These are phyloP conservation scores for Malbranchea zuffiana DNA, from an alignment of 2,329 filamentous ascomycete species.

Conservation along the genomic window DNA sequence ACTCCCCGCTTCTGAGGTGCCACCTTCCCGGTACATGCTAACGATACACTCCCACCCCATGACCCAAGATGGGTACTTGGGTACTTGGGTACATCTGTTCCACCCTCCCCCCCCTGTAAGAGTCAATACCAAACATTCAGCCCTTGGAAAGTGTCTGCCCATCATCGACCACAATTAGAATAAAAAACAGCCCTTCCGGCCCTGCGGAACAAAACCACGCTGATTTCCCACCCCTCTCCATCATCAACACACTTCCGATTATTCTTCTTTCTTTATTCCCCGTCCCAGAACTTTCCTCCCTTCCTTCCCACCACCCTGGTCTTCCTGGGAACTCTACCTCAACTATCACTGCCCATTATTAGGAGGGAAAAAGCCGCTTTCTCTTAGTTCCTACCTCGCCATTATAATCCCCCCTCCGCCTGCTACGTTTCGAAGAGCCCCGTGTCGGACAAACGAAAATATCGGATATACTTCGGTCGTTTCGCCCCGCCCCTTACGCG, in stretches of 20 bases:
- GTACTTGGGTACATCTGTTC: no score
- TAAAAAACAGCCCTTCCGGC: slow-evolving; percentile 9
- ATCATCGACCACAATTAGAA: slow-evolving; percentile 3
- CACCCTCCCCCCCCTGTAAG: not conserved
- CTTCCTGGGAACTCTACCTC: no score
- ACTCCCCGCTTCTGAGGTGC: slow-evolving; percentile 7
- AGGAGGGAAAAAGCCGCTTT: no score
- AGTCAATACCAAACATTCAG: not conserved
- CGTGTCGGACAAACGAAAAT: no score
- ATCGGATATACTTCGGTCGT: no score
- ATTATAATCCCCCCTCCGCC: no score
- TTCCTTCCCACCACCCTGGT: slow-evolving; percentile 6
- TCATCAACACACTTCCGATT: slow-evolving; percentile 6
- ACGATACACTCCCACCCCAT: not conserved
- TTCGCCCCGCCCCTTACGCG: no score
- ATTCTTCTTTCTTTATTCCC: slow-evolving; percentile 10
- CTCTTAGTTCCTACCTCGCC: no score
- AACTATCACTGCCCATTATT: no score
- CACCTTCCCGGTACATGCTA: slow-evolving; percentile 4
- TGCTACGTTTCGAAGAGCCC: no score
- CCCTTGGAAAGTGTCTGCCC: no score
- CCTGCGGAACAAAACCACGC: slow-evolving; percentile 10
- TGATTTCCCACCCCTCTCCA: slow-evolving; percentile 13
- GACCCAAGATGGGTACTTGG: no score
- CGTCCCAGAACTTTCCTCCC: slow-evolving; percentile 11